Evolutionary conservation across 176 grass and related monocot species (phyloP), one percentile per base, ranked within the genome.

Genomic region (Zizania latifolia): DNA sequence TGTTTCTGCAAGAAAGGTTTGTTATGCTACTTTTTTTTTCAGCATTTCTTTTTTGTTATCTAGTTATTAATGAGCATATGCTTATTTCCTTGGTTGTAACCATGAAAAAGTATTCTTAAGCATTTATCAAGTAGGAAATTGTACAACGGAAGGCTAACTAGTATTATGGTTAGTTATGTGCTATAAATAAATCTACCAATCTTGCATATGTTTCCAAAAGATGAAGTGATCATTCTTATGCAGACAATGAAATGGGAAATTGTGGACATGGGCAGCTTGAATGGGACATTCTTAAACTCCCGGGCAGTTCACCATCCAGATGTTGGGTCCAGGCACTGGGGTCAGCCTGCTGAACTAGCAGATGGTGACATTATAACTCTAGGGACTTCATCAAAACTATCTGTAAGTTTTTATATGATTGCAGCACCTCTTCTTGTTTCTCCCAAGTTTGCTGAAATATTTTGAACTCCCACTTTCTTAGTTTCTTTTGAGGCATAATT

Each of bases 201-300:
- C 58, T 64, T 55, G 55, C 29, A n/a, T 62, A 78, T 13, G n/a
- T 48, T 69, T 31, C 0, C 35, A 44, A 28, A 39, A 68, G 16
- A 61, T 37, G 72, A 72, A 38, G 15, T 72, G 24, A 23, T 70
- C 8, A 45, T 55, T 81, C 38, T 28, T 58, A 60, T 60, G 68
- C 83, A 96, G 92, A 87, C 61, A 65, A 26, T 55, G 70, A 89
- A 82, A 85, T 96, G 93, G 93, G 93, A 96, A 62, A 81, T 96
- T 68, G 85, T 89, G 41, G 93, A 96, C 75, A 74, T 92, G 84
- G 93, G 93, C 70, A 96, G 93, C 82, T 91, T 96, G 79, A 96
- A 96, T 65, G 93, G 93, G 54, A 96, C 93, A 50, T 92, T 80
- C 58, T 56, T 96, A 78, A 96, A 96, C 63, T 87, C 86, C 58